phyloP scores from a whole-genome alignment of 140 eudicot genomes.

The Artemisia princeps region DNA sequence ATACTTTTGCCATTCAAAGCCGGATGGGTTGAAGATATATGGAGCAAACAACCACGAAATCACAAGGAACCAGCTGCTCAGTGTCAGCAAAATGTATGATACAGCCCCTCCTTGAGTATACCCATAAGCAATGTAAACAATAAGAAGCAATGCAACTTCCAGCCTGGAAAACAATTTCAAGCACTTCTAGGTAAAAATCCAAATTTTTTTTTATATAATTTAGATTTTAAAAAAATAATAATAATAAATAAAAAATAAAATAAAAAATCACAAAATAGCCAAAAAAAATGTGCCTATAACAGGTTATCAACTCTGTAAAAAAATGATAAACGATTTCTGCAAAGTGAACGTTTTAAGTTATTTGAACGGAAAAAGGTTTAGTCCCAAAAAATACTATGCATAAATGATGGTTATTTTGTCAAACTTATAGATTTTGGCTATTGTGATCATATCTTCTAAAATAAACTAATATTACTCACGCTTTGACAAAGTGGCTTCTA shows the following conservation, averaged over 20 bases:
- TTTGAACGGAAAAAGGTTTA: too few relatives aligned
- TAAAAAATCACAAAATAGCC: too few relatives aligned
- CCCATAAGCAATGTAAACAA: constrained; percentile 79
- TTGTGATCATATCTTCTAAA: too few relatives aligned
- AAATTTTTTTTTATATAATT: too few relatives aligned
- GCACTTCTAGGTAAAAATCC: not conserved
- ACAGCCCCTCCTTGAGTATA: constrained; percentile 63
- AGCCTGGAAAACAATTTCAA: constrained; percentile 39
- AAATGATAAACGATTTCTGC: too few relatives aligned
- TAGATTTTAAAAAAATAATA: too few relatives aligned
- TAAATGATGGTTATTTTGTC: too few relatives aligned
- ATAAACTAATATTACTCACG: constrained; percentile 44
- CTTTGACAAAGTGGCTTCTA: constrained; percentile 95
- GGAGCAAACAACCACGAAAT: constrained; percentile 99
- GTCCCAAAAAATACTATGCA: too few relatives aligned
- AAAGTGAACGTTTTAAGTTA: too few relatives aligned
- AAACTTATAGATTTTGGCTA: too few relatives aligned
- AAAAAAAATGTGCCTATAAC: not conserved
- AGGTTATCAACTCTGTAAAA: too few relatives aligned
- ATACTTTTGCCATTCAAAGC: constrained; percentile 99
- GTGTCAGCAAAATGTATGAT: constrained; percentile 62
- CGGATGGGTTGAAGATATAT: constrained; percentile 93
- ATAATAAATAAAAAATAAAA: too few relatives aligned
- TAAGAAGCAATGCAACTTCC: constrained; percentile 91
- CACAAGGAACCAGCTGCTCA: constrained; percentile 98